Conservation (phyloP, 768 basidiomycete species). For the Pulveroboletus frians region DNA sequence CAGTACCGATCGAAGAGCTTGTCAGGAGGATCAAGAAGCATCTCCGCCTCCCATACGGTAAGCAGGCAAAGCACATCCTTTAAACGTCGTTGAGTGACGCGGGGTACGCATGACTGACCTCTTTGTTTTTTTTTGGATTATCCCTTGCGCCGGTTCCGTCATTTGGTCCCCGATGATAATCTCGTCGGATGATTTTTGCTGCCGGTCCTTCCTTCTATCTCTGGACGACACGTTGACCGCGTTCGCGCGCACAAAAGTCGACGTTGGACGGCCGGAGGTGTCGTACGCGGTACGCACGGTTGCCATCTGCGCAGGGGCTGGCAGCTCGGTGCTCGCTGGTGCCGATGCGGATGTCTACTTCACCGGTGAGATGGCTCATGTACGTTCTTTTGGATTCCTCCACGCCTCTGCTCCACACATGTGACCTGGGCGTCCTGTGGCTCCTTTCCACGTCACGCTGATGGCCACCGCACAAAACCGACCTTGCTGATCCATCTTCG, state of each 20-base stretch:
- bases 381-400: slow-evolving; percentile 35
- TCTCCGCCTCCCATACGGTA: slow-evolving; percentile 57
- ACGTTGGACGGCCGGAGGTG: slow-evolving; percentile 53
- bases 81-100: slow-evolving; percentile 11
- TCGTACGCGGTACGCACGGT: slow-evolving; percentile 47
- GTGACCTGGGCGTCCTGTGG: neutral
- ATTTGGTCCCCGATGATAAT: slow-evolving; percentile 16
- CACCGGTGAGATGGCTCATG: slow-evolving; percentile 92
- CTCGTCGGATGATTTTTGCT: slow-evolving; percentile 10
- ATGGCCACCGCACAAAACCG: neutral
- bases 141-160: neutral
- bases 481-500: slow-evolving; percentile 1
- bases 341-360: slow-evolving; percentile 80
- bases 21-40: slow-evolving; percentile 65
- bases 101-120: neutral
- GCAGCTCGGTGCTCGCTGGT: slow-evolving; percentile 68
- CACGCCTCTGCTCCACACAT: slow-evolving; percentile 2
- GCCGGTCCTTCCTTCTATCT: slow-evolving; percentile 15
- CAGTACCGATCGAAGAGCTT: slow-evolving; percentile 55
- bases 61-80: slow-evolving; percentile 12
- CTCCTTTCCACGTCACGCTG: slow-evolving; percentile 11
- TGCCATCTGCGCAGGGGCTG: slow-evolving; percentile 90
- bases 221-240: slow-evolving; percentile 5
- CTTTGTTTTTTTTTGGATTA: neutral
- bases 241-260: slow-evolving; percentile 40